A percentile compares a stretch with the other conserved stretches of the same genome.
These are phyloP conservation scores for Pseudocercospora fijiensis DNA, from an alignment of 2,329 filamentous ascomycete species.

Conservation along the genomic window DNA sequence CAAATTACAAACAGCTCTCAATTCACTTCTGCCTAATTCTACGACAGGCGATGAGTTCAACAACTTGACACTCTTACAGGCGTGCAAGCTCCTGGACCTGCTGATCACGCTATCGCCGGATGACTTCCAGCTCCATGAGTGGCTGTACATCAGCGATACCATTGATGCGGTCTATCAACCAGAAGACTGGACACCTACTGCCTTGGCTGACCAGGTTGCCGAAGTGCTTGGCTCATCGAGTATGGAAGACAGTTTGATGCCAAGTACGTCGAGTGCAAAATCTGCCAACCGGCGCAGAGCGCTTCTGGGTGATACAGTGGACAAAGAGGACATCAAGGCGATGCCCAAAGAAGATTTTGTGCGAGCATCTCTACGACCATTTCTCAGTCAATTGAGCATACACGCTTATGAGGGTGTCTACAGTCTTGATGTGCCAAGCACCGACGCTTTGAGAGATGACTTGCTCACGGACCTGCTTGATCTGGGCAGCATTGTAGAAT, in stretches of 20 bases:
- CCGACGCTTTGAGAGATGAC: constrained; percentile 54
- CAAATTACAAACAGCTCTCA: constrained; percentile 77
- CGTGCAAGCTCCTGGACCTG: constrained; percentile 88
- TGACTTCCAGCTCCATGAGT: constrained; percentile 97
- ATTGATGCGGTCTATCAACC: constrained; percentile 92
- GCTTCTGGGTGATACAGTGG: constrained; percentile 52
- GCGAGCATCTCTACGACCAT: constrained; percentile 76
- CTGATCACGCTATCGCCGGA: constrained; percentile 85
- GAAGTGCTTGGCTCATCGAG: constrained; percentile 61
- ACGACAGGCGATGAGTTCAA: constrained; percentile 70
- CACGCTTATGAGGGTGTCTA: constrained; percentile 92
- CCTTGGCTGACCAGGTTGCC: constrained; percentile 80
- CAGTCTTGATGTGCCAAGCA: constrained; percentile 70
- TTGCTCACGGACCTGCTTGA: constrained; percentile 38
- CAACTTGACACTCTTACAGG: constrained; percentile 76
- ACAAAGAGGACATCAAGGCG: constrained; percentile 55
- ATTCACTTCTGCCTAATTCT: constrained; percentile 69
- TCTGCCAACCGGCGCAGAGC: constrained; percentile 30
- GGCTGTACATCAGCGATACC: constrained; percentile 95
- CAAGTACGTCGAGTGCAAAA: not conserved
- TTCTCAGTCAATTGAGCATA: constrained; percentile 89
- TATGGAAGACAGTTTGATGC: constrained; percentile 34
- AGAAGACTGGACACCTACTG: constrained; percentile 64
- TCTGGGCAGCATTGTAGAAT: constrained; percentile 51
- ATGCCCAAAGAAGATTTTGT: constrained; percentile 63